These are phyloP conservation scores for Tylopilus intermedius DNA, from an alignment of 768 basidiomycete genomes.

Conservation along the genomic window DNA sequence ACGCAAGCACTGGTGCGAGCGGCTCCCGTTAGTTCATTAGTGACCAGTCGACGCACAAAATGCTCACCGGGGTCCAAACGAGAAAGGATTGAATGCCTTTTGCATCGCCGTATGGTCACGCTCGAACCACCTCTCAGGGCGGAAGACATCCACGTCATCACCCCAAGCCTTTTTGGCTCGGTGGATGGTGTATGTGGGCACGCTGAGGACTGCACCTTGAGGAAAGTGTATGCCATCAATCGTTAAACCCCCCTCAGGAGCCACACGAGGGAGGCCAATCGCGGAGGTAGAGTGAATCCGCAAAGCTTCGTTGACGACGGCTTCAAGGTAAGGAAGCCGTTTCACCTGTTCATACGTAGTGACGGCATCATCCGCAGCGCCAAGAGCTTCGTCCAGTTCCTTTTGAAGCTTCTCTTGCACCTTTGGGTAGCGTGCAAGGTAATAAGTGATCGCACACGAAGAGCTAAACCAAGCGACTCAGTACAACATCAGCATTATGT, in stretches of 20 bases:
- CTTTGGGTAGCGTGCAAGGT: slow-evolving; percentile 63
- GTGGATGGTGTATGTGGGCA: slow-evolving; percentile 82
- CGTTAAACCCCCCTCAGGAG: slow-evolving; percentile 69
- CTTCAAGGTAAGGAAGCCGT: slow-evolving; percentile 72
- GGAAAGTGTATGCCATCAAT: slow-evolving; percentile 53
- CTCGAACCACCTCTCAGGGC: slow-evolving; percentile 87
- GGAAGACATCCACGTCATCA: slow-evolving; percentile 62
- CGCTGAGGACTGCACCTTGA: slow-evolving; percentile 71
- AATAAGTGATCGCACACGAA: slow-evolving; percentile 83
- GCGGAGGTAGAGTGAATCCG: slow-evolving; percentile 81
- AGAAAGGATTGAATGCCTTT: slow-evolving; percentile 82
- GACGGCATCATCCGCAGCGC: slow-evolving; percentile 54
- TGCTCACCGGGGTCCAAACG: slow-evolving; percentile 67
- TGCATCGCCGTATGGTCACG: slow-evolving; percentile 55
- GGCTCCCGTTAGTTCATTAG: slow-evolving; percentile 4
- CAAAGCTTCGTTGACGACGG: slow-evolving; percentile 82
- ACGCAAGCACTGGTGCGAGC: slow-evolving; percentile 61
- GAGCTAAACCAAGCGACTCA: slow-evolving; percentile 45
- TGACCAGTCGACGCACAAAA: not conserved
- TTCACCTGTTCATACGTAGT: slow-evolving; percentile 68
- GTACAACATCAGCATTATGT: not conserved
- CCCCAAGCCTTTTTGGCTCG: slow-evolving; percentile 73
- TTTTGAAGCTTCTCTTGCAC: slow-evolving; percentile 68
- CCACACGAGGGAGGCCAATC: slow-evolving; percentile 76
- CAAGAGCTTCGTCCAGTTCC: slow-evolving; percentile 64